These are phyloP conservation scores for Gossypium ekmanianum DNA, from an alignment of 345 rosid genomes.

Conservation along the genomic window DNA sequence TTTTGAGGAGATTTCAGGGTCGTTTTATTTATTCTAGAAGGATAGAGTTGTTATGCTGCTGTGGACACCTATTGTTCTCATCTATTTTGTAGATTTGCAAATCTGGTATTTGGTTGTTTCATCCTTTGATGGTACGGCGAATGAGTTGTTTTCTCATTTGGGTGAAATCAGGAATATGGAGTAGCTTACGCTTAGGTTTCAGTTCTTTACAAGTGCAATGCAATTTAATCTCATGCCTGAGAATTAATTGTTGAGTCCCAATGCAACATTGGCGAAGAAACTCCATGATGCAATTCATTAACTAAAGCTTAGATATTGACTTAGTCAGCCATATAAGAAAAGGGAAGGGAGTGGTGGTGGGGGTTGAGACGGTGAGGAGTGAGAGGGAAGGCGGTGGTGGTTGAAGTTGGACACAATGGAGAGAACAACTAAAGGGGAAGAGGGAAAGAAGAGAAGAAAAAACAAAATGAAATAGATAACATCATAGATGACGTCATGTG, in stretches of 20 bases:
- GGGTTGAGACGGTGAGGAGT: too few species aligned
- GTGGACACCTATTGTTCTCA: slow-evolving; percentile 70
- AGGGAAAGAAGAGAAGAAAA: too few species aligned
- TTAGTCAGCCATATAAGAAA: slow-evolving; percentile 69
- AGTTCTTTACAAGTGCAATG: slow-evolving; percentile 83
- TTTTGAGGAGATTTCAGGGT: slow-evolving; percentile 1
- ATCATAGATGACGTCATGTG: too few species aligned
- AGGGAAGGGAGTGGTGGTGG: background rate
- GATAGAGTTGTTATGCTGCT: slow-evolving; percentile 41
- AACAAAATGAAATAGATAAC: too few species aligned
- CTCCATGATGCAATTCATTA: slow-evolving; percentile 69
- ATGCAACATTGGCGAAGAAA: slow-evolving; percentile 67
- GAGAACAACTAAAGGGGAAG: too few species aligned
- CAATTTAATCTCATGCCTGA: slow-evolving; percentile 90
- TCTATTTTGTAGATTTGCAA: slow-evolving; percentile 80
- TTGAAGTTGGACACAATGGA: too few species aligned
- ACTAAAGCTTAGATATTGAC: slow-evolving; percentile 71
- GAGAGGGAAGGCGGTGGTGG: too few species aligned
- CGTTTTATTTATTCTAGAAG: background rate
- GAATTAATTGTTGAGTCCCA: slow-evolving; percentile 39
- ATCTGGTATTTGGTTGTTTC: slow-evolving; percentile 86
- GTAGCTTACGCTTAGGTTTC: slow-evolving; percentile 87
- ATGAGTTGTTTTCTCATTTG: slow-evolving; percentile 75
- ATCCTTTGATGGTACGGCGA: slow-evolving; percentile 53
- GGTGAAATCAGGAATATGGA: slow-evolving; percentile 83